These are phyloP conservation scores for Drechmeria coniospora DNA, from an alignment of 2,329 filamentous ascomycete species.

Conservation along the genomic window DNA sequence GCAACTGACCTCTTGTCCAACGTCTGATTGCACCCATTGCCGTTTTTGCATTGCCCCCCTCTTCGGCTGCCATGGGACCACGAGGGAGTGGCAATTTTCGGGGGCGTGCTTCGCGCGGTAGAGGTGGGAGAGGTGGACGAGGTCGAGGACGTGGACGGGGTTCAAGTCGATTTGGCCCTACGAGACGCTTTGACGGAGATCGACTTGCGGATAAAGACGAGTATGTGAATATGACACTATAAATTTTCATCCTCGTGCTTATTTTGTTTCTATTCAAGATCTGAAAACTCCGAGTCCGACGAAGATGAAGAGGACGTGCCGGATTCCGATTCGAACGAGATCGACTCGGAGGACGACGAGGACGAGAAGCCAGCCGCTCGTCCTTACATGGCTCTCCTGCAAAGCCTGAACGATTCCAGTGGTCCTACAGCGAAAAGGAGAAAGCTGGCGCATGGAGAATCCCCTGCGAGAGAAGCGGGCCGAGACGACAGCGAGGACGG, in stretches of 20 bases:
- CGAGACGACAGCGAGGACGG: constrained; percentile 19
- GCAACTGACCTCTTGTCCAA: too few species aligned
- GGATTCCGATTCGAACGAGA: constrained; percentile 21
- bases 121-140: constrained; percentile 8
- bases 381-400: constrained; percentile 42
- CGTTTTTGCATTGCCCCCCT: neutral
- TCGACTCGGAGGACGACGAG: constrained; percentile 28
- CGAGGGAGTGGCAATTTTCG: constrained; percentile 18
- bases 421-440: constrained; percentile 38
- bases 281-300: constrained; percentile 11
- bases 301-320: constrained; percentile 13
- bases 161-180: constrained; percentile 21
- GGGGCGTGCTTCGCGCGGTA: constrained; percentile 15
- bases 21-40: neutral
- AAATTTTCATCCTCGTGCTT: neutral
- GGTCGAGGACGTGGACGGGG: constrained; percentile 15
- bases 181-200: constrained; percentile 19
- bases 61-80: constrained; percentile 17
- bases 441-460: constrained; percentile 31
- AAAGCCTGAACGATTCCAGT: constrained; percentile 34
- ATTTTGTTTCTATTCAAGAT: neutral
- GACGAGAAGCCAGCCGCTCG: constrained; percentile 25
- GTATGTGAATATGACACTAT: constrained; percentile 10
- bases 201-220: constrained; percentile 21
- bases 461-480: constrained; percentile 15